Conservation (phyloP, 805 yeast species). For the Cyberlindnera xishuangbannaensis region DNA sequence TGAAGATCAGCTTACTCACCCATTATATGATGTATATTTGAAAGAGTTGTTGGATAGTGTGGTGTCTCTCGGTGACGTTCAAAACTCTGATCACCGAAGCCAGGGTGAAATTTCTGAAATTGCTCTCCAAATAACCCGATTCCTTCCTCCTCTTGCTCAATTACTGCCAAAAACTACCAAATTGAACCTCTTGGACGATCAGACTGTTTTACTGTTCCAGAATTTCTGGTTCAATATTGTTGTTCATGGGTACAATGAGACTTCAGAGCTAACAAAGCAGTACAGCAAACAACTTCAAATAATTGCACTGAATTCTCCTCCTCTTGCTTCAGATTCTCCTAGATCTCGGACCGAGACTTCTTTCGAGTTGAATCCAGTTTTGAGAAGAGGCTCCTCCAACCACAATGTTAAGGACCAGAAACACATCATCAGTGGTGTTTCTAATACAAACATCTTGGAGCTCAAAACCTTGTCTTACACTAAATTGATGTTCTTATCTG, state of each 20-base stretch:
- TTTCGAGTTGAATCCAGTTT: conserved; percentile 82
- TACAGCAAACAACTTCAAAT: conserved; percentile 46
- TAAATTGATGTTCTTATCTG: conserved; percentile 80
- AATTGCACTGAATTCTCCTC: conserved; percentile 84
- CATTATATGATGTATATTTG: conserved; percentile 52
- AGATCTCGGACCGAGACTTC: conserved; percentile 87
- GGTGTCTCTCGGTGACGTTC: conserved; percentile 75
- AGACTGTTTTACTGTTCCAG: conserved; percentile 57
- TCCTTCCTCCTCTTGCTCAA: conserved; percentile 69
- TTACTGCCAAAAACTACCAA: conserved; percentile 58
- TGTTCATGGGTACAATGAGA: conserved; percentile 77
- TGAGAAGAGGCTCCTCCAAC: conserved; percentile 84
- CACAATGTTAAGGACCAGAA: conserved; percentile 73
- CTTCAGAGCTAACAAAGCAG: conserved; percentile 47
- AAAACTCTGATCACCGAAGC: conserved; percentile 68
- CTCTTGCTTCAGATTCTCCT: conserved; percentile 75
- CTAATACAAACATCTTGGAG: conserved; percentile 42
- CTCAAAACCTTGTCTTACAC: conserved; percentile 57
- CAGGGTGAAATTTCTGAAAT: conserved; percentile 64
- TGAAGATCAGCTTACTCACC: conserved; percentile 27
- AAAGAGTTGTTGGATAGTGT: conserved; percentile 61
- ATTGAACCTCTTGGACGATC: conserved; percentile 36
- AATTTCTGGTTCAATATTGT: conserved; percentile 94
- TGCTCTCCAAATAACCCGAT: conserved; percentile 60
- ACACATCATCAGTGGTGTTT: conserved; percentile 39